Base-by-base conservation (phyloP, 441 rosid genomes). In the Pelargonium cotyledonis region DNA sequence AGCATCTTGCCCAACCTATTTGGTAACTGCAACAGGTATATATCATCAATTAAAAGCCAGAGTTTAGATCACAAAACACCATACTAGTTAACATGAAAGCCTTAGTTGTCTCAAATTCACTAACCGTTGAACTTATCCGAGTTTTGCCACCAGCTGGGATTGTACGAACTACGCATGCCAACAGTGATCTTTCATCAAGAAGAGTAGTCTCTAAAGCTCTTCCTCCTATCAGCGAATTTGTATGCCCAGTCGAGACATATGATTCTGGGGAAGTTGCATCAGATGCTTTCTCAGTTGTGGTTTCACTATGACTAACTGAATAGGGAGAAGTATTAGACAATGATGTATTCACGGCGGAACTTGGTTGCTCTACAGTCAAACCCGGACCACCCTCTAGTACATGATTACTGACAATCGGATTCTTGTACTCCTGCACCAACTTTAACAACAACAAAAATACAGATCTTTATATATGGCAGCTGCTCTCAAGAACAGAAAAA, bases 1-100 rank as follows among this genome's bases (percentile, higher is more conserved):
- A 95, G 95, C 99, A 95, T 95, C 82, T 95, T 95, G 0, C 93
- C 98, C 47, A 95, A 82, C 76, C 98, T 90, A 74, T 90, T 90
- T 63, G 95, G 95, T 46, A 95, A 91, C 99, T 95, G 90, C 68
- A 72, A 58, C 75, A 31, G 14, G 60, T 58, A 12, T 14, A 14
- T 55, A 61, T 15, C n/a, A 15, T 7, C 43, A 47, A 21, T 15
- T 14, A 15, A 19, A 66, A 65, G 21, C 21, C 65, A 51, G 64
- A 58, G 7, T 53, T 10, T 51, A 16, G 1, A 43, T 47, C 64
- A 69, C 26, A 10, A 29, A 62, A 68, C 35, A 68, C 47, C 53
- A 19, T 29, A 62, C 44, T 66, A 4, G 55, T 51, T n/a, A 15
- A 8, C 19, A 62, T 1, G 51, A 49, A 61, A 38, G 68, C 26